These are phyloP conservation scores for Penicillium chermesinum DNA, from an alignment of 495 filamentous ascomycete species.

Conservation along the genomic window DNA sequence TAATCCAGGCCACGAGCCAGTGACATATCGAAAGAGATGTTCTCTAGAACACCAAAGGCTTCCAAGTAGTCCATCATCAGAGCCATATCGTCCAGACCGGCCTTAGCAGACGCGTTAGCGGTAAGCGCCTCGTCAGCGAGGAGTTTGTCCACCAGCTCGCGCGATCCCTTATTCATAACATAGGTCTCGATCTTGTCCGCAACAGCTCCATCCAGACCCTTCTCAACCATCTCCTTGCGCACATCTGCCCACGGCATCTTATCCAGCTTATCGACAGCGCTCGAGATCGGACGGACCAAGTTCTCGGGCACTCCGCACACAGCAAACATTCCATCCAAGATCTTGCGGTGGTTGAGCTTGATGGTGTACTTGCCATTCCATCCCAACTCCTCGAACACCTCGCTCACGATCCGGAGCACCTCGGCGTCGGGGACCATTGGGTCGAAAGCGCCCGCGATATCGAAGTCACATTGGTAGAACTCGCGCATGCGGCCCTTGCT, in stretches of 20 bases:
- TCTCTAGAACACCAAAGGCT: constrained; percentile 63
- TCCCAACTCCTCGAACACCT: constrained; percentile 77
- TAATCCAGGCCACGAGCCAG: constrained; percentile 87
- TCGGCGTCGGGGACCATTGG: constrained; percentile 97
- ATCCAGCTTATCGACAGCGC: constrained; percentile 93
- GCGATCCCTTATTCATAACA: constrained; percentile 61
- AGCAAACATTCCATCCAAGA: constrained; percentile 87
- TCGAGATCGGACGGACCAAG: constrained; percentile 80
- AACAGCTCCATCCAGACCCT: constrained; percentile 66
- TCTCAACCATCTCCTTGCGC: constrained; percentile 86
- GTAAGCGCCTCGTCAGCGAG: constrained; percentile 56
- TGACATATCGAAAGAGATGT: constrained; percentile 74
- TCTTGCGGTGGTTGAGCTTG: constrained; percentile 94
- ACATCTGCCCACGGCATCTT: constrained; percentile 90
- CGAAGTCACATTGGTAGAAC: constrained; percentile 98
- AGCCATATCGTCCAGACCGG: constrained; percentile 76
- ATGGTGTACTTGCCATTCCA: constrained; percentile 71
- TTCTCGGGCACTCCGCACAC: constrained; percentile 84
- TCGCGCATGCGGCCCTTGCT: constrained; percentile 90
- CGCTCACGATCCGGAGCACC: constrained; percentile 73
- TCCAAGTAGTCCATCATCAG: constrained; percentile 78
- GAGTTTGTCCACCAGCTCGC: constrained; percentile 64
- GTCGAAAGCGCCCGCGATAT: constrained; percentile 87
- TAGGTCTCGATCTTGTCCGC: constrained; percentile 86
- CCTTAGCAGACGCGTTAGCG: constrained; percentile 65